phyloP scores from a whole-genome alignment of 2,329 filamentous ascomycete species.

The Penicillium sclerotigenum region DNA sequence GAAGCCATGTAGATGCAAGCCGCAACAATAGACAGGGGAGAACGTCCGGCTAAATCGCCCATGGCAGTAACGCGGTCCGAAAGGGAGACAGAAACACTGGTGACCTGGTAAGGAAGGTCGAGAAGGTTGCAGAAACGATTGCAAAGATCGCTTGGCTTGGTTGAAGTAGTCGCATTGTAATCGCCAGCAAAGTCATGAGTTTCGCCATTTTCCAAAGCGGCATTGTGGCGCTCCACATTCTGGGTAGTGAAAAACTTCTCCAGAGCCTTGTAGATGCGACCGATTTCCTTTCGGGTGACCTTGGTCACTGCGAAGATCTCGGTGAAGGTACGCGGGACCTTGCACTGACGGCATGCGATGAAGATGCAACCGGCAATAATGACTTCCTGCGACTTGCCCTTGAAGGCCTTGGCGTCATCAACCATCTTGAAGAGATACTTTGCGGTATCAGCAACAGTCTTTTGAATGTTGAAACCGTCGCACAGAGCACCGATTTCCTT shows the following conservation, averaged over 20 bases:
- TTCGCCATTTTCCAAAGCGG: constrained; percentile 51
- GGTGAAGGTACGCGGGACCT: constrained; percentile 82
- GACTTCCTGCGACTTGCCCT: constrained; percentile 89
- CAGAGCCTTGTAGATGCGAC: constrained; percentile 87
- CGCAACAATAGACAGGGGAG: constrained; percentile 87
- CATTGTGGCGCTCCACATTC: constrained; percentile 57
- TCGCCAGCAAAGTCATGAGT: constrained; percentile 51
- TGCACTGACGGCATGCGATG: constrained; percentile 89
- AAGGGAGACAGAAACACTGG: constrained; percentile 74
- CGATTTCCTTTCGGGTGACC: constrained; percentile 96
- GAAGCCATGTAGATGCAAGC: constrained; percentile 97
- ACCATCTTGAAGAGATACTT: constrained; percentile 95
- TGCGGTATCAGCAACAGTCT: constrained; percentile 79
- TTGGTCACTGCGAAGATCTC: constrained; percentile 93
- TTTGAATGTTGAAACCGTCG: constrained; percentile 77
- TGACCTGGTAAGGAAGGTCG: constrained; percentile 69
- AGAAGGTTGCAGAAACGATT: constrained; percentile 86
- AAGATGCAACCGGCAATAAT: constrained; percentile 97
- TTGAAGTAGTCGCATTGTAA: constrained; percentile 72
- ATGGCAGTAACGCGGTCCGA: constrained; percentile 73
- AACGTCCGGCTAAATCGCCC: constrained; percentile 83
- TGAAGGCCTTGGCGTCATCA: constrained; percentile 88
- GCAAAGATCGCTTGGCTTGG: constrained; percentile 79
- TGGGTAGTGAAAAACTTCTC: constrained; percentile 82
- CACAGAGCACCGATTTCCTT: constrained; percentile 85